A percentile compares a stretch with the other conserved stretches of the same genome.
Conservation (phyloP, 257 asterid genomes). For the Capsicum chinense region DNA sequence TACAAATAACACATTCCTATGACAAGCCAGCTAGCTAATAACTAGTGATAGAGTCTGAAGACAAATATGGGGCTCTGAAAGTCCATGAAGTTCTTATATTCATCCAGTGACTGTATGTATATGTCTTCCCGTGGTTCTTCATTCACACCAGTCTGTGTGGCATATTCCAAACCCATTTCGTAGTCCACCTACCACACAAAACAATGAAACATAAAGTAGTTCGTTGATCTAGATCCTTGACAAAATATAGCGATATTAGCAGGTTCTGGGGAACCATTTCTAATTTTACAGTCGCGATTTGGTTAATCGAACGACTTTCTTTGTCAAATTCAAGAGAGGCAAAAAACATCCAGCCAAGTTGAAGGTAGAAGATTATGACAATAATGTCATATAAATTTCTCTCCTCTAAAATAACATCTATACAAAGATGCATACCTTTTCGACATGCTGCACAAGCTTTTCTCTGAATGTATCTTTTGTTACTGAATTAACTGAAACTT, state of each 20-base stretch:
- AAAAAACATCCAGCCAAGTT: background rate
- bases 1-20: background rate
- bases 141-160: slow-evolving; percentile 79
- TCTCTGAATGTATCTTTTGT: slow-evolving; percentile 66
- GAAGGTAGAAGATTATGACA: background rate
- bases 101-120: slow-evolving; percentile 58
- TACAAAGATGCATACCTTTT: slow-evolving; percentile 55
- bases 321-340: slow-evolving; percentile 17
- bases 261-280: slow-evolving; percentile 1
- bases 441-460: slow-evolving; percentile 85
- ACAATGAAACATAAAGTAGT: background rate
- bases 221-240: background rate
- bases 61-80: slow-evolving; percentile 61
- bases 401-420: background rate
- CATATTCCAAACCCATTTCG: slow-evolving; percentile 92
- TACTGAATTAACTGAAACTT: slow-evolving; percentile 55
- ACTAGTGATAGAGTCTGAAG: slow-evolving; percentile 69
- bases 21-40: background rate
- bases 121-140: slow-evolving; percentile 84
- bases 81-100: slow-evolving; percentile 53
- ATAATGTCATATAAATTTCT: background rate
- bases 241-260: background rate
- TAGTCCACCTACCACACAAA: slow-evolving; percentile 74
- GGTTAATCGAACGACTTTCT: background rate
- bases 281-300: background rate